Evolutionary conservation across 2,329 filamentous ascomycete genomes (phyloP).

Genomic region (Aspergillus piperis): DNA sequence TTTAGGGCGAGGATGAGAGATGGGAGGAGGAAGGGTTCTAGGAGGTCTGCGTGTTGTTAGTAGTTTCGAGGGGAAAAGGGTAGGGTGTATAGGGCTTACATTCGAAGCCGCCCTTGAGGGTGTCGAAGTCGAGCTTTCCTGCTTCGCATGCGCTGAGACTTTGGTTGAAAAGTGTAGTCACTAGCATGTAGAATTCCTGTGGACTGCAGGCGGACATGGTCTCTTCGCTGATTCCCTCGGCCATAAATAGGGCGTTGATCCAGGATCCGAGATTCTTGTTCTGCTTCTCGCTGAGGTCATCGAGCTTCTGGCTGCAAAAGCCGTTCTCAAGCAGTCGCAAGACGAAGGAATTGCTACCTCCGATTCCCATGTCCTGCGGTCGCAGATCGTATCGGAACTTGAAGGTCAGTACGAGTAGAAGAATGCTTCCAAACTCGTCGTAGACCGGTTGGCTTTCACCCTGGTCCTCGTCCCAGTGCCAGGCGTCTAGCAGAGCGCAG

Average conservation of each 20-base stretch:
- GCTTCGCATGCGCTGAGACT: constrained; percentile 60
- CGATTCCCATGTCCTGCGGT: constrained; percentile 55
- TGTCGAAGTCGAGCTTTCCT: constrained; percentile 58
- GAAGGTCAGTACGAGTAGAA: constrained; percentile 60
- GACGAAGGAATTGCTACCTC: constrained; percentile 56
- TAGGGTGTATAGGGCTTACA: constrained; percentile 38
- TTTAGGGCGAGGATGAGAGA: constrained; percentile 60
- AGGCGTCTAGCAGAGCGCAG: constrained; percentile 61
- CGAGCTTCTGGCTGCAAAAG: constrained; percentile 49
- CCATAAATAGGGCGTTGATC: constrained; percentile 63
- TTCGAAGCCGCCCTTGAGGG: constrained; percentile 63
- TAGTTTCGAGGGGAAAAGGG: neutral
- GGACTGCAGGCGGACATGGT: constrained; percentile 65
- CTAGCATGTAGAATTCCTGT: constrained; percentile 64
- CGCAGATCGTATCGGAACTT: constrained; percentile 59
- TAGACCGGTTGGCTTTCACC: constrained; percentile 66
- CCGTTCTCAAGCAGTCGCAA: constrained; percentile 53
- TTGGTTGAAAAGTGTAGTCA: constrained; percentile 63
- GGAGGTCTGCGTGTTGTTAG: constrained; percentile 49
- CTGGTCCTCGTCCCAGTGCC: constrained; percentile 66
- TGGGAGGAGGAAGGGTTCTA: constrained; percentile 64
- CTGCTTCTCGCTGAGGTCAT: constrained; percentile 57
- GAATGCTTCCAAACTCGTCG: constrained; percentile 64
- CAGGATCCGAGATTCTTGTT: constrained; percentile 60
- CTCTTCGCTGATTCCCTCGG: constrained; percentile 65